Evolutionary conservation across 2,329 filamentous ascomycete genomes (phyloP).

Genomic region (Diaporthe australafricana): DNA sequence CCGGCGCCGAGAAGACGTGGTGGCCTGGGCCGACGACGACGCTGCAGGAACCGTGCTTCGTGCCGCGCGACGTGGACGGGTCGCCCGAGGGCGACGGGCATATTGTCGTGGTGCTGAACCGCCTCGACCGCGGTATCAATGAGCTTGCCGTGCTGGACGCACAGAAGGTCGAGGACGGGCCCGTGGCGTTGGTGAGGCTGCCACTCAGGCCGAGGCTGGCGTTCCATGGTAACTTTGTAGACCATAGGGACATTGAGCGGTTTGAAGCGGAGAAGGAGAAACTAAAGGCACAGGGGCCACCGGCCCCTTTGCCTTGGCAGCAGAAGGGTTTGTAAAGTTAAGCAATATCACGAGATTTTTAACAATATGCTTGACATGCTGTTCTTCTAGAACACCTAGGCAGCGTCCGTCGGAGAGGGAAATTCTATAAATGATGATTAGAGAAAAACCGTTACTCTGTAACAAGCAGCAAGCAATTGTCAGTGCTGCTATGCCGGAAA

Average conservation of each 20-base stretch:
- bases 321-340: not conserved
- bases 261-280: constrained; percentile 14
- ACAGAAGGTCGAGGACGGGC: constrained; percentile 35
- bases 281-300: not conserved
- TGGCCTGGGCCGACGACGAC: constrained; percentile 48
- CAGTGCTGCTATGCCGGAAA: too few relatives aligned
- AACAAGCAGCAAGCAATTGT: too few relatives aligned
- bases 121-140: constrained; percentile 39
- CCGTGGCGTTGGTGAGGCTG: constrained; percentile 39
- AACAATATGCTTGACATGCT: too few relatives aligned
- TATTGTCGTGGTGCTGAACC: constrained; percentile 49
- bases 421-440: too few relatives aligned
- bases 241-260: constrained; percentile 1
- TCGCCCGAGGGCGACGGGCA: constrained; percentile 54
- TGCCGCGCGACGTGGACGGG: constrained; percentile 49
- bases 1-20: constrained; percentile 45
- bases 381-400: too few relatives aligned
- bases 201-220: constrained; percentile 39
- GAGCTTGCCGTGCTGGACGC: constrained; percentile 43
- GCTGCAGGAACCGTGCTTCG: constrained; percentile 58
- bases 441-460: too few relatives aligned
- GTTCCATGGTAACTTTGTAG: constrained; percentile 43
- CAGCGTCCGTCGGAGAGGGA: too few relatives aligned
- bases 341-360: not conserved
- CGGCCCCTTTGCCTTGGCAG: not conserved